Percentiles rank a stretch among this genome's conserved stretches.
Conservation (phyloP, 163 green algal species). For the Scenedesmus sp. region DNA sequence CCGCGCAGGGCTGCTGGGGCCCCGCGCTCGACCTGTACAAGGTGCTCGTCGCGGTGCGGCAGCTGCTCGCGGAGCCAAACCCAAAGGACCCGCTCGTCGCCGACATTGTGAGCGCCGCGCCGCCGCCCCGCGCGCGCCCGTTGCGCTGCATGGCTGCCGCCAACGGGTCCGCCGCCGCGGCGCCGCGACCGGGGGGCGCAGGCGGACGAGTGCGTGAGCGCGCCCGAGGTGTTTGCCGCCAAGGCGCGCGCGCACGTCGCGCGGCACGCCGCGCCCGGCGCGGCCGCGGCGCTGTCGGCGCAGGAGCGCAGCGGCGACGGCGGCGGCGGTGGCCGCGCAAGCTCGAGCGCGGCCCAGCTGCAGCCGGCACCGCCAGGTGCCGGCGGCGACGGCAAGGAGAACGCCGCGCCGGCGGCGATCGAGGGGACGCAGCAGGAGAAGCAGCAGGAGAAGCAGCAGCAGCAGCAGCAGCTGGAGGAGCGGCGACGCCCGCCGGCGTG, state of each 20-base stretch:
- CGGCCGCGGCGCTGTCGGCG: too few species aligned
- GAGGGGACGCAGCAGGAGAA: not conserved
- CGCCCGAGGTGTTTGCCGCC: conserved; percentile 41
- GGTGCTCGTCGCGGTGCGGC: conserved; percentile 90
- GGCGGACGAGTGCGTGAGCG: conserved; percentile 43
- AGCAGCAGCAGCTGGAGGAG: not conserved
- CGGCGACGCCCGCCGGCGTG: not conserved
- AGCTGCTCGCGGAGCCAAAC: conserved; percentile 92
- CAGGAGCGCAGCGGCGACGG: conserved; percentile 10
- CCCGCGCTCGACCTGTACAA: conserved; percentile 93
- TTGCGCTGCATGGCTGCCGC: not conserved
- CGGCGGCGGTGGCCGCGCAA: not conserved
- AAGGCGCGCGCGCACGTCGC: conserved; percentile 39
- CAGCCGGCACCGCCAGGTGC: not conserved
- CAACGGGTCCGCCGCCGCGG: not conserved
- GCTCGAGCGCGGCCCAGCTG: not conserved
- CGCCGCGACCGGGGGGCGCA: not conserved
- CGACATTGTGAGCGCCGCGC: conserved; percentile 58
- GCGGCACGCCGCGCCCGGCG: not conserved
- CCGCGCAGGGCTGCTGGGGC: conserved; percentile 81
- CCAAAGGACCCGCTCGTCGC: conserved; percentile 84
- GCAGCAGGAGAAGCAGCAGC: not conserved
- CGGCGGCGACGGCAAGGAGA: not conserved
- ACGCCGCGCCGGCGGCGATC: not conserved
- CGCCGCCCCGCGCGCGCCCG: not conserved